Evolutionary conservation across 164 flowering plant genomes (phyloP).

Genomic region (Warburgia ugandensis): DNA sequence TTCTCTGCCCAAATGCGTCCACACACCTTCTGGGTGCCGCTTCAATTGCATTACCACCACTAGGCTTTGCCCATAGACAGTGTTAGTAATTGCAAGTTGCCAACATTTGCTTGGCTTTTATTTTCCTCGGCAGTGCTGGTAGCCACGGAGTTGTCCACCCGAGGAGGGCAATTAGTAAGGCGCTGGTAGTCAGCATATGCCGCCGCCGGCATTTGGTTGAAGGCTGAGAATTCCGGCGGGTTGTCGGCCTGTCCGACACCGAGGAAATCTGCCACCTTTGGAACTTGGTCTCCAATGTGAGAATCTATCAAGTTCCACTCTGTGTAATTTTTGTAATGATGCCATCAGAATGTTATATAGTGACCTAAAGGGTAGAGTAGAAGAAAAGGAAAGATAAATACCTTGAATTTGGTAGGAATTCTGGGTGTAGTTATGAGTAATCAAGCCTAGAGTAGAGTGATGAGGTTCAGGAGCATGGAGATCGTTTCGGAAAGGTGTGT

Average conservation of each 20-base stretch:
- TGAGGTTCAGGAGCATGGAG: conserved; percentile 41
- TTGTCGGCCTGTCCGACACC: conserved; percentile 59
- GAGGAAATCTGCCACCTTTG: conserved; percentile 78
- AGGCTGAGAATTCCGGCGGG: conserved; percentile 39
- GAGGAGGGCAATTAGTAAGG: conserved; percentile 27
- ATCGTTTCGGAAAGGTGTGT: conserved; percentile 45
- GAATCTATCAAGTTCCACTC: conserved; percentile 64
- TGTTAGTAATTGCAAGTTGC: conserved; percentile 58
- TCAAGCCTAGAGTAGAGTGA: conserved; percentile 57
- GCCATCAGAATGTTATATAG: too few species aligned
- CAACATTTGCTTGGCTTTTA: conserved; percentile 41
- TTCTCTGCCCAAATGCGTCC: conserved; percentile 91
- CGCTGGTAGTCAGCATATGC: conserved; percentile 41
- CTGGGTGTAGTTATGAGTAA: conserved; percentile 41
- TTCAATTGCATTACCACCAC: conserved; percentile 31
- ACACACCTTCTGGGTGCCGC: conserved; percentile 53
- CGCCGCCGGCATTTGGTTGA: conserved; percentile 32
- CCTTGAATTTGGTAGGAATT: conserved; percentile 67
- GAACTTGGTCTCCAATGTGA: conserved; percentile 39
- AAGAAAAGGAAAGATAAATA: conserved; percentile 10
- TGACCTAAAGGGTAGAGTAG: not conserved
- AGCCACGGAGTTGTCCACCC: conserved; percentile 22
- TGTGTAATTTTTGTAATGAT: too few species aligned
- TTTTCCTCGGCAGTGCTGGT: conserved; percentile 12
- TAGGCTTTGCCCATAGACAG: conserved; percentile 65